Evolutionary conservation across 352 stramenopile genomes (phyloP).

Genomic region (Phytophthora ramorum): DNA sequence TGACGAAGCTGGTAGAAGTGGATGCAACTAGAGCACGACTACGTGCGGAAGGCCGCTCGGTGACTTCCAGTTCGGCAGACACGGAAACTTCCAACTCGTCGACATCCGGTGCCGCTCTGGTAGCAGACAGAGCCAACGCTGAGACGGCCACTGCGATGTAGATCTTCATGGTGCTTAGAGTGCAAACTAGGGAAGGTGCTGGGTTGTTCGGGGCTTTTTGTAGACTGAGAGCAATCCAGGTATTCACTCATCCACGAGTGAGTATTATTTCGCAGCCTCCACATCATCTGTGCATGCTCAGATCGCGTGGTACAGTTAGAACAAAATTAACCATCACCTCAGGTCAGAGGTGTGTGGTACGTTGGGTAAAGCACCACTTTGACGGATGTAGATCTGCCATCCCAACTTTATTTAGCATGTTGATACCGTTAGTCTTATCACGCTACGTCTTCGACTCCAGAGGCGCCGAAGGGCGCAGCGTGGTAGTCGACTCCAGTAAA

Average conservation of each 20-base stretch:
- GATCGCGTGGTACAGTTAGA: neutral
- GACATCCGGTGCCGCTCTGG: constrained; percentile 5
- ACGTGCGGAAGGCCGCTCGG: constrained; percentile 8
- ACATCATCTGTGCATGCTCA: neutral
- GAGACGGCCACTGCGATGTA: constrained; percentile 25
- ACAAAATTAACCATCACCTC: neutral
- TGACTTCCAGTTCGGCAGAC: constrained; percentile 26
- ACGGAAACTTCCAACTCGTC: constrained; percentile 26
- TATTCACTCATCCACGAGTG: neutral
- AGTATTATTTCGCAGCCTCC: constrained; percentile 1
- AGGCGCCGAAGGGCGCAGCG: neutral
- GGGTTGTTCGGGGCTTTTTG: constrained; percentile 9
- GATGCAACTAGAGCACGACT: constrained; percentile 22
- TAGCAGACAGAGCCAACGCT: constrained; percentile 13
- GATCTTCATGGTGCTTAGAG: constrained; percentile 25
- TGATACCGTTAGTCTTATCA: neutral
- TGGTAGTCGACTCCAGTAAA: neutral
- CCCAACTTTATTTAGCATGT: neutral
- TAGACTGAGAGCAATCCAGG: constrained; percentile 11
- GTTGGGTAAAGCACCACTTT: neutral
- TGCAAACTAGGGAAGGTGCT: neutral
- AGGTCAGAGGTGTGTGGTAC: neutral
- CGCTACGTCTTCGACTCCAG: neutral
- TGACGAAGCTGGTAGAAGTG: constrained; percentile 30
- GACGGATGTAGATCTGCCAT: neutral